Evolutionary conservation across 257 asterid species (phyloP).

Genomic region (Penstemon davidsonii): DNA sequence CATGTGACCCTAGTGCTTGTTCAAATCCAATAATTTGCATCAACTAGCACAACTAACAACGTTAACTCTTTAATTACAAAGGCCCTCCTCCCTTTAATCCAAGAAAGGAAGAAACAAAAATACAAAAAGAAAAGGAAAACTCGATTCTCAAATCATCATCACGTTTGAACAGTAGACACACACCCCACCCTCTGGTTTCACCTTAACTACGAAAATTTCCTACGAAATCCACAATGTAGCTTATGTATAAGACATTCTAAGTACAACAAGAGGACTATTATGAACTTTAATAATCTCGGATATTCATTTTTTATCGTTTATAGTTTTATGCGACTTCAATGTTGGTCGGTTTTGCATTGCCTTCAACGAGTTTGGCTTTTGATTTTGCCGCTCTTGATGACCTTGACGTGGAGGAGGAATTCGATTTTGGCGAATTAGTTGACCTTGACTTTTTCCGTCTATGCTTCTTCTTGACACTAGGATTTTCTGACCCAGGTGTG

Average conservation of each 20-base stretch:
- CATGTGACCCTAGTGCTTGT: slow-evolving; percentile 27
- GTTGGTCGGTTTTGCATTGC: slow-evolving; percentile 43
- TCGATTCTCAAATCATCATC: slow-evolving; percentile 4
- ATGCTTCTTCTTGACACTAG: slow-evolving; percentile 50
- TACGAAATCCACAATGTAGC: not conserved
- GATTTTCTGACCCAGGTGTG: slow-evolving; percentile 34
- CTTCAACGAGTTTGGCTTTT: slow-evolving; percentile 59
- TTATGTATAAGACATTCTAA: not conserved
- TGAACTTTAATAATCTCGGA: slow-evolving; percentile 12
- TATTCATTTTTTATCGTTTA: not conserved
- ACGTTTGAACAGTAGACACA: not conserved
- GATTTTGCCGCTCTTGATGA: slow-evolving; percentile 50
- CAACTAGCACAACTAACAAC: slow-evolving; percentile 30
- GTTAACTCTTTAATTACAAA: slow-evolving; percentile 39
- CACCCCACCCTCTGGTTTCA: slow-evolving; percentile 14
- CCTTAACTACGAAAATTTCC: not conserved
- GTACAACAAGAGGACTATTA: slow-evolving; percentile 22
- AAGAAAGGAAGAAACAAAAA: slow-evolving; percentile 23
- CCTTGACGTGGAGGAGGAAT: slow-evolving; percentile 24
- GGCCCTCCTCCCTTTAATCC: slow-evolving; percentile 35
- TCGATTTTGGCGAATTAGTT: slow-evolving; percentile 50
- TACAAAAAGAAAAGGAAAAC: slow-evolving; percentile 11
- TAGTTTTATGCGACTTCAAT: slow-evolving; percentile 62
- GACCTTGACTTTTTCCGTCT: slow-evolving; percentile 66
- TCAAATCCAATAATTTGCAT: slow-evolving; percentile 43